Evolutionary conservation across 306 rosid genomes (phyloP).

Genomic region (Ziziphus jujuba): DNA sequence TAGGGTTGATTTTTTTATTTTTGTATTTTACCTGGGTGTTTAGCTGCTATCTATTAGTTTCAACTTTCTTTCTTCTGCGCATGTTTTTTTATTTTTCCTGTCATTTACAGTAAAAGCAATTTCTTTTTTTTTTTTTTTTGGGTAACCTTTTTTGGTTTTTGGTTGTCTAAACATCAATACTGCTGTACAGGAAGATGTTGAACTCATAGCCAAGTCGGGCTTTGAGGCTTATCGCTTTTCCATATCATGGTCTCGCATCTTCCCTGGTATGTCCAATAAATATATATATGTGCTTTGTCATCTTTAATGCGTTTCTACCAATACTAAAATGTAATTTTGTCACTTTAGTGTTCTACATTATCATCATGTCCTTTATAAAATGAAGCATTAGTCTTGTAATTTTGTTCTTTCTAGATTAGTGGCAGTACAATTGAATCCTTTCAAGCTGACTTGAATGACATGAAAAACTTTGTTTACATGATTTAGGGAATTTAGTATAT

Average conservation of each 20-base stretch:
- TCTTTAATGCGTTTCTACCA: conserved; percentile 5
- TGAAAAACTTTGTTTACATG: not conserved
- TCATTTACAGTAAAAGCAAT: not conserved
- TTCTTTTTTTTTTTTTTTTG: no score
- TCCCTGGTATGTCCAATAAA: conserved; percentile 60
- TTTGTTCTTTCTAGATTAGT: not conserved
- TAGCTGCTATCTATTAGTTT: not conserved
- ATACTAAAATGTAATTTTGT: not conserved
- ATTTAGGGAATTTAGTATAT: not conserved
- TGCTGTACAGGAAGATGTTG: conserved; percentile 78
- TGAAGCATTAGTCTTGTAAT: not conserved
- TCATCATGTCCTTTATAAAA: not conserved
- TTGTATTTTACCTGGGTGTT: conserved; percentile 1
- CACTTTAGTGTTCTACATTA: not conserved
- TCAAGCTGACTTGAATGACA: conserved; percentile 2
- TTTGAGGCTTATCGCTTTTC: conserved; percentile 86
- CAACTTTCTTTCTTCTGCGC: not conserved
- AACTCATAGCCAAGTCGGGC: conserved; percentile 84
- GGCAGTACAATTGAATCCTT: no score
- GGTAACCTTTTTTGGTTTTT: not conserved
- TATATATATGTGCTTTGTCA: not conserved
- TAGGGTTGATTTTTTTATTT: not conserved
- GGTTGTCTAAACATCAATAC: conserved; percentile 4
- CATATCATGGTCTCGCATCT: conserved; percentile 92
- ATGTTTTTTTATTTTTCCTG: not conserved